Percentiles rank a stretch among this genome's conserved stretches.
Evolutionary conservation across 108 stramenopile species (phyloP).

Genomic region (Schizochytrium sp.): DNA sequence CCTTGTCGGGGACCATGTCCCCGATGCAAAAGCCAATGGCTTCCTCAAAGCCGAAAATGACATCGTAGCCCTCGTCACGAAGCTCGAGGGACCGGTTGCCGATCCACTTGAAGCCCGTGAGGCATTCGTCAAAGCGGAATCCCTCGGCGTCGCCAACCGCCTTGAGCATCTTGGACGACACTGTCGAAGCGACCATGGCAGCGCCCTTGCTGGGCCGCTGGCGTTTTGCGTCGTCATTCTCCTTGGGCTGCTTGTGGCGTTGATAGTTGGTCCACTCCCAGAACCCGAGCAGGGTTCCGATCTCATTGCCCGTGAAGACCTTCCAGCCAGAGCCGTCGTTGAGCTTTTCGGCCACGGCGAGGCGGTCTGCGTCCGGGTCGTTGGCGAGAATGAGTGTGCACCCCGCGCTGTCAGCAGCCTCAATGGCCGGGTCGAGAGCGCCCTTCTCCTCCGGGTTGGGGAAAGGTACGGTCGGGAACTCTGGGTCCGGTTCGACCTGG

Average conservation of each 20-base stretch:
- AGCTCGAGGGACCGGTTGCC: constrained; percentile 48
- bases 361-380: constrained; percentile 94
- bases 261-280: constrained; percentile 64
- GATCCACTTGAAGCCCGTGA: constrained; percentile 64
- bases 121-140: constrained; percentile 80
- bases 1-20: constrained; percentile 77
- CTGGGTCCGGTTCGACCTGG: constrained; percentile 76
- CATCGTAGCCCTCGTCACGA: constrained; percentile 57
- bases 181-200: constrained; percentile 80
- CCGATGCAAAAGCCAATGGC: constrained; percentile 85
- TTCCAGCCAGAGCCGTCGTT: constrained; percentile 61
- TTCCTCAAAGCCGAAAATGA: constrained; percentile 88
- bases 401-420: constrained; percentile 50
- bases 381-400: constrained; percentile 78
- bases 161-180: constrained; percentile 80
- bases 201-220: background rate
- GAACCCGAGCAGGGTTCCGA: constrained; percentile 74
- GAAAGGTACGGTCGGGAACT: constrained; percentile 85
- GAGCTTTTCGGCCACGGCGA: constrained; percentile 81
- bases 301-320: constrained; percentile 89
- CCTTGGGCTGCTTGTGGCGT: constrained; percentile 19
- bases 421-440: constrained; percentile 75
- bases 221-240: constrained; percentile 46
- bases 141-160: constrained; percentile 74
- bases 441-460: constrained; percentile 95